phyloP scores from a whole-genome alignment of 169 alveolate species.

The Plasmodium adleri region DNA sequence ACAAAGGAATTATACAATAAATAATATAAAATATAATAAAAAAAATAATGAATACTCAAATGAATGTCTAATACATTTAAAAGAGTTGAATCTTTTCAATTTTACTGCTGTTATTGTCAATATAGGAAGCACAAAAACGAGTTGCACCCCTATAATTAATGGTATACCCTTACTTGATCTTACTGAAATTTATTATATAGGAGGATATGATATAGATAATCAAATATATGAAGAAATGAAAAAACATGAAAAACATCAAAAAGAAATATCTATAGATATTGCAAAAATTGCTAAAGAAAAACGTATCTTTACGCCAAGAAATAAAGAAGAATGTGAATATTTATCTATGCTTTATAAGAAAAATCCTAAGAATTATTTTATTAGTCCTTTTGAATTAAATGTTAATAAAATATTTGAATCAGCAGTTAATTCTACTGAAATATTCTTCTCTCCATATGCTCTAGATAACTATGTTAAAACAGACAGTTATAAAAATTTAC shows the following conservation, averaged over 20 bases:
- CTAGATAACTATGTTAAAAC: slow-evolving; percentile 59
- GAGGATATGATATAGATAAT: slow-evolving; percentile 76
- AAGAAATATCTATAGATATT: slow-evolving; percentile 49
- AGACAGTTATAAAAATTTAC: slow-evolving; percentile 57
- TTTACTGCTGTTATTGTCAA: slow-evolving; percentile 52
- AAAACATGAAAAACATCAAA: slow-evolving; percentile 33
- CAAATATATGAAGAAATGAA: slow-evolving; percentile 74
- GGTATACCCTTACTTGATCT: slow-evolving; percentile 73
- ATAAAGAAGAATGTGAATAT: slow-evolving; percentile 66
- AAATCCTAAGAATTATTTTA: slow-evolving; percentile 52
- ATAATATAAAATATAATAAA: neutral
- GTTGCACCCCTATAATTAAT: slow-evolving; percentile 69
- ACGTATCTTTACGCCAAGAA: slow-evolving; percentile 57
- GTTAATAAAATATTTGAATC: slow-evolving; percentile 64
- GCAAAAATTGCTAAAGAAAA: slow-evolving; percentile 75
- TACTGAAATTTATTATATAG: slow-evolving; percentile 38
- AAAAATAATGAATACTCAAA: slow-evolving; percentile 16
- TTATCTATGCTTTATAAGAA: slow-evolving; percentile 52
- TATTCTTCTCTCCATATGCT: slow-evolving; percentile 60
- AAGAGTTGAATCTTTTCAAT: slow-evolving; percentile 39
- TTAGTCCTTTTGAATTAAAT: slow-evolving; percentile 43
- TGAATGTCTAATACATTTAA: slow-evolving; percentile 25
- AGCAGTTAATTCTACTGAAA: slow-evolving; percentile 72
- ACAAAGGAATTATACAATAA: neutral
- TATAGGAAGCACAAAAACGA: slow-evolving; percentile 64